These are phyloP conservation scores for Cotoneaster glaucophyllus DNA, from an alignment of 306 rosid species.

Conservation along the genomic window DNA sequence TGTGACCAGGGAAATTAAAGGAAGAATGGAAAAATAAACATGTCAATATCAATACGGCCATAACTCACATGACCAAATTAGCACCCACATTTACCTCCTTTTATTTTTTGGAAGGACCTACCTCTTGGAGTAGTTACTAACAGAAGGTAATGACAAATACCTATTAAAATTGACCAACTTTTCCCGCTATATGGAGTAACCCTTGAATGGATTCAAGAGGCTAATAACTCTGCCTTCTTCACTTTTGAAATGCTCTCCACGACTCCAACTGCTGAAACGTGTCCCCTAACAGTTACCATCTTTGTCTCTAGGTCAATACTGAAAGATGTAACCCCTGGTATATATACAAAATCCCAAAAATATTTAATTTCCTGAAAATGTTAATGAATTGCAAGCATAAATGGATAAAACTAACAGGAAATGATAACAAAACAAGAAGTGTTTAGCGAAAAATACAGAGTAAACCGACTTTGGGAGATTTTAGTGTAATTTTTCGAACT, in stretches of 20 bases:
- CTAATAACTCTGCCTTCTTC: conserved; percentile 75
- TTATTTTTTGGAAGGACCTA: not conserved
- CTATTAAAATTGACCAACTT: not conserved
- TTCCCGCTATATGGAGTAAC: not conserved
- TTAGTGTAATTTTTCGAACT: too few species aligned
- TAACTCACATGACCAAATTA: not conserved
- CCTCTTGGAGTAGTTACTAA: not conserved
- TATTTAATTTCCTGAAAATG: not conserved
- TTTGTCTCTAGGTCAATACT: conserved; percentile 76
- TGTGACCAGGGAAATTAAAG: not conserved
- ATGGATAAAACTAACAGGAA: too few species aligned
- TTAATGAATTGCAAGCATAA: too few species aligned
- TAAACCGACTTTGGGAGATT: not conserved
- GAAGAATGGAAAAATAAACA: not conserved
- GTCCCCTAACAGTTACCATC: conserved; percentile 93
- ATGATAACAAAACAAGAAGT: too few species aligned
- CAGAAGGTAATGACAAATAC: not conserved
- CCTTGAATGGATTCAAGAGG: not conserved
- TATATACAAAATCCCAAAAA: not conserved
- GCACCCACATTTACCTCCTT: not conserved
- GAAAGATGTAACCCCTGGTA: conserved; percentile 80
- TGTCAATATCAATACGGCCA: not conserved
- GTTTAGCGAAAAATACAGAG: not conserved
- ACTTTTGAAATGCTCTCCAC: conserved; percentile 85
- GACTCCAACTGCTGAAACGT: conserved; percentile 63